A percentile compares a stretch with the other conserved stretches of the same genome.
These are phyloP conservation scores for Fusarium humuli DNA, from an alignment of 2,329 filamentous ascomycete genomes.

Conservation along the genomic window DNA sequence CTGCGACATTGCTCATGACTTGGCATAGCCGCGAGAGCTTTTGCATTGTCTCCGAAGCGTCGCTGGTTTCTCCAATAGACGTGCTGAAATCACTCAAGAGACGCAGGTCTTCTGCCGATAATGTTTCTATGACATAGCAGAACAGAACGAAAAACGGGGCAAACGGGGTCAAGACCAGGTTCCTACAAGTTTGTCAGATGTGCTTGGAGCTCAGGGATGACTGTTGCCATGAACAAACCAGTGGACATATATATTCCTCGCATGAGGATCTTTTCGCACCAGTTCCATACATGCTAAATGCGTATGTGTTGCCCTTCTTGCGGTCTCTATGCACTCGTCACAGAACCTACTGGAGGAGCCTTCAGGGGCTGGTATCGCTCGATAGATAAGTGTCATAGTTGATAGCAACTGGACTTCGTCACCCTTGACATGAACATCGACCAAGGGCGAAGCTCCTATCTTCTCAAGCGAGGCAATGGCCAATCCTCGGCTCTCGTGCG, in stretches of 20 bases:
- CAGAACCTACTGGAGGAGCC: conserved; percentile 59
- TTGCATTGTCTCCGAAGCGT: conserved; percentile 67
- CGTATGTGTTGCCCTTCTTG: conserved; percentile 60
- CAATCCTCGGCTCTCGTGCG: conserved; percentile 51
- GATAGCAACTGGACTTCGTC: conserved; percentile 62
- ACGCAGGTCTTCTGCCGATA: conserved; percentile 63
- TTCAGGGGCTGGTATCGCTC: conserved; percentile 61
- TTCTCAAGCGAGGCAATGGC: conserved; percentile 53
- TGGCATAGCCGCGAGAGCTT: conserved; percentile 72
- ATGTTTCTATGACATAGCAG: conserved; percentile 67
- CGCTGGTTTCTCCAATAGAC: conserved; percentile 64
- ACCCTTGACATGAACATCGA: conserved; percentile 59
- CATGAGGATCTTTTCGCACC: conserved; percentile 54
- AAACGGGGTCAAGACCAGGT: conserved; percentile 67
- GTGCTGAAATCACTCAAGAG: conserved; percentile 67
- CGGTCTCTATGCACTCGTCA: conserved; percentile 61
- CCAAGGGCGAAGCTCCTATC: conserved; percentile 54
- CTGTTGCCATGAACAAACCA: conserved; percentile 55
- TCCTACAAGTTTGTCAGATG: conserved; percentile 53
- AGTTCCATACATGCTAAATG: conserved; percentile 60
- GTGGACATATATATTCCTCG: conserved; percentile 62
- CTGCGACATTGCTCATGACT: conserved; percentile 71
- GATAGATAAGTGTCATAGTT: conserved; percentile 64
- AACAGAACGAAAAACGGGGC: conserved; percentile 71
- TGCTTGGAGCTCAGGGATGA: background rate